A percentile compares a stretch with the other conserved stretches of the same genome.
Conservation (phyloP, 495 filamentous ascomycete genomes). For the Letharia lupina region DNA sequence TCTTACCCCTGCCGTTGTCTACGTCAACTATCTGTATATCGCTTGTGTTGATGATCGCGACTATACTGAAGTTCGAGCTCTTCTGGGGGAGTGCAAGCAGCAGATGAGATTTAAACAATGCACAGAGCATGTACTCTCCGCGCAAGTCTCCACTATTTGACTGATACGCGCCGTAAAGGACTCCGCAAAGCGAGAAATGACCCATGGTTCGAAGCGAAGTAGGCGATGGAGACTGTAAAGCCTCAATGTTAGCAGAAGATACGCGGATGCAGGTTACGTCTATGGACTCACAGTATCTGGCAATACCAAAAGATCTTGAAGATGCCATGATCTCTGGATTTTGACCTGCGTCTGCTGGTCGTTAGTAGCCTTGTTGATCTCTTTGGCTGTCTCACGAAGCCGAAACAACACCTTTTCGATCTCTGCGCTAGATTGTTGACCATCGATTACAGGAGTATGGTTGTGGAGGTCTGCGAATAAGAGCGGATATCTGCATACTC, state of each 20-base stretch:
- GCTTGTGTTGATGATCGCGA: slow-evolving; percentile 63
- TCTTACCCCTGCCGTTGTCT: slow-evolving; percentile 74
- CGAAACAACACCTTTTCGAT: slow-evolving; percentile 65
- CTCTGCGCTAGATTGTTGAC: slow-evolving; percentile 67
- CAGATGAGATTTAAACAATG: slow-evolving; percentile 76
- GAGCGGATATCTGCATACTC: slow-evolving; percentile 86
- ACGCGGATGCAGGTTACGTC: not conserved
- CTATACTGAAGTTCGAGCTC: slow-evolving; percentile 57
- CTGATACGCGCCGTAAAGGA: slow-evolving; percentile 78
- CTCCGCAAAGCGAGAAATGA: slow-evolving; percentile 76
- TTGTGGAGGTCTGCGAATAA: slow-evolving; percentile 75
- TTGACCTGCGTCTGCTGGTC: slow-evolving; percentile 40
- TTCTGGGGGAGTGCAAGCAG: slow-evolving; percentile 63
- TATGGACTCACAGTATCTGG: slow-evolving; percentile 53
- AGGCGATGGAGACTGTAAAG: slow-evolving; percentile 30
- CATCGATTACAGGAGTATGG: slow-evolving; percentile 74
- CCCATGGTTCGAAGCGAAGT: slow-evolving; percentile 66
- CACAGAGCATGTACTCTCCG: slow-evolving; percentile 78
- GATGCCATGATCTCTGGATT: slow-evolving; percentile 64
- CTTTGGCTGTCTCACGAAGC: slow-evolving; percentile 59
- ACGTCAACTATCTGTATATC: slow-evolving; percentile 66
- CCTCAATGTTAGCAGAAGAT: slow-evolving; percentile 9
- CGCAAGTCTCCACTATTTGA: slow-evolving; percentile 47
- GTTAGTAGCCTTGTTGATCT: slow-evolving; percentile 72
- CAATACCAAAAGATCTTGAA: slow-evolving; percentile 71